Evolutionary conservation across 164 flowering plant species (phyloP), one percentile per base, ranked within the genome.

Genomic region (Vitis vinifera): DNA sequence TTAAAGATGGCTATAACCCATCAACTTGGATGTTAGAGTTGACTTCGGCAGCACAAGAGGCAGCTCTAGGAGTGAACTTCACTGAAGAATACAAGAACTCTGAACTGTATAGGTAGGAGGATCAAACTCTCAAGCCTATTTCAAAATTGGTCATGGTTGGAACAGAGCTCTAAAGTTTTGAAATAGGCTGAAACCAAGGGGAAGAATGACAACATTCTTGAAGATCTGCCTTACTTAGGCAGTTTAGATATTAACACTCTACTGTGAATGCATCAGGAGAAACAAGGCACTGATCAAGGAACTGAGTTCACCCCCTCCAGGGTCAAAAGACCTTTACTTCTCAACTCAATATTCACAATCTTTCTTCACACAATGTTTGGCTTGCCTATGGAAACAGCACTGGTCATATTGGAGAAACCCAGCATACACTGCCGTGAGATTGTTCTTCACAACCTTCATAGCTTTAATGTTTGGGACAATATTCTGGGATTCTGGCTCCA

Each of bases 321-420:
- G 82, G 23, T 85, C 88, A 14, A 53, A 82, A 62, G 90, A 88
- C 62, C 83, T 88, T 19, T 69, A 75, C 78, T 89, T 87, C 77
- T 79, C 88, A 0, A 80, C 92, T 0, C 71, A 85, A 68, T 88
- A 83, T 71, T 81, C 92, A 1, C 91, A 88, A 66, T 62, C 76
- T 29, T 84, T 82, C 60, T 6, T 71, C 10, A 79, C 80, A 17
- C 17, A 17, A 17, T 17, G 17, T 17, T 17, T 17, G 17, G 17
- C 17, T 17, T 17, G 17, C 17, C 17, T 17, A 17, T 17, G 17
- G 17, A 17, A 17, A 17, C 17, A 17, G 17, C 17, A 17, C 17
- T 17, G 17, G 17, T 17, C 17, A 17, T 17, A 17, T 17, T 17
- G 17, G 17, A 17, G 17, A 17, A 17, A 17, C 17, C 17, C 17